Evolutionary conservation across 768 basidiomycete species (phyloP).

Genomic region (Boletus sp.): DNA sequence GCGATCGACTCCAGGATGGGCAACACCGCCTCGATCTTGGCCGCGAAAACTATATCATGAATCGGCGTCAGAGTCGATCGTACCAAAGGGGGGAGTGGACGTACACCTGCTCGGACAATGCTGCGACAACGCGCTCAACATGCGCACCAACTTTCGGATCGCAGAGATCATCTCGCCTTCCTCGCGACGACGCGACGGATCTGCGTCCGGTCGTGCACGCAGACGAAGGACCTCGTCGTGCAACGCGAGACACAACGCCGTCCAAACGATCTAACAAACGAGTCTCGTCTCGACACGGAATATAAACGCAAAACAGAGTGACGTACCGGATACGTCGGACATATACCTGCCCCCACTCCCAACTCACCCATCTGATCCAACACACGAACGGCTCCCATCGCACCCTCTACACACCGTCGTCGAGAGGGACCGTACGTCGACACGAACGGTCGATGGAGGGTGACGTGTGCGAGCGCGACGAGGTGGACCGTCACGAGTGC

Average conservation of each 20-base stretch:
- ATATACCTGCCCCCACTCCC: not conserved
- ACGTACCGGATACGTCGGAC: conserved; percentile 21
- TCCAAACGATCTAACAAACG: conserved; percentile 24
- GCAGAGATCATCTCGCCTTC: conserved; percentile 14
- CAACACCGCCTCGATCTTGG: conserved; percentile 25
- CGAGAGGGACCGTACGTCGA: conserved; percentile 13
- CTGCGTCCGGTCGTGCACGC: conserved; percentile 7
- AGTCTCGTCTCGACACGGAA: not conserved
- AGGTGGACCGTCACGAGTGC: conserved; percentile 18
- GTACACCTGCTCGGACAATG: conserved; percentile 19
- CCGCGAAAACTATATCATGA: conserved; percentile 17
- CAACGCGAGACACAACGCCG: conserved; percentile 16
- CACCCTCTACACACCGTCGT: conserved; percentile 15
- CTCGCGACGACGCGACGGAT: conserved; percentile 6
- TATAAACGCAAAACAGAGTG: no score
- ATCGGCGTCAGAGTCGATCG: not conserved
- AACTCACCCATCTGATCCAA: conserved; percentile 14
- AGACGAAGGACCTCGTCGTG: conserved; percentile 23
- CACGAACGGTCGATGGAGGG: conserved; percentile 23
- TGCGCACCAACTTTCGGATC: conserved; percentile 15
- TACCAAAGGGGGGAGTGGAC: not conserved
- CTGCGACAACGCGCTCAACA: conserved; percentile 18
- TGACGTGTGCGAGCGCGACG: conserved; percentile 24
- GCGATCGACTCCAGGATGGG: conserved; percentile 24
- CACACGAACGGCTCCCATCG: conserved; percentile 11